A percentile compares a stretch with the other conserved stretches of the same genome.
These are phyloP conservation scores for Aegilops umbellulata DNA, from an alignment of 176 grass and related monocot genomes.

Conservation along the genomic window DNA sequence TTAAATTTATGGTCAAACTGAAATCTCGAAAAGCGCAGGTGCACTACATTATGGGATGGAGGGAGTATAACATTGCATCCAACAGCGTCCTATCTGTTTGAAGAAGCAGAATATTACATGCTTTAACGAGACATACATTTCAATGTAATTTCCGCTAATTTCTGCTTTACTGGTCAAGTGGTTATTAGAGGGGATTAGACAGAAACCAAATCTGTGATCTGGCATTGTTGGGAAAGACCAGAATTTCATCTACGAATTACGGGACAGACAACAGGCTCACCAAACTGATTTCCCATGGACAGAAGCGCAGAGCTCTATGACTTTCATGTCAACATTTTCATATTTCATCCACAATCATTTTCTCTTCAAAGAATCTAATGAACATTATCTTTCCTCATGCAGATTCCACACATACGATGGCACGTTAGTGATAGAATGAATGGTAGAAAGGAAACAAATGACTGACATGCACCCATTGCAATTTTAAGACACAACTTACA, in stretches of 20 bases:
- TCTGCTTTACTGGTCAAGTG: not conserved
- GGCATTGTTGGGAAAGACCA: not conserved
- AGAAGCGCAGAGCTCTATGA: not conserved
- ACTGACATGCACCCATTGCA: not conserved
- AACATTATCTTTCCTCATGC: not conserved
- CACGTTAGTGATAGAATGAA: not conserved
- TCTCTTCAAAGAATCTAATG: constrained; percentile 12
- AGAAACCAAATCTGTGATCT: constrained; percentile 8
- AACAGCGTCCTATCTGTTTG: not conserved
- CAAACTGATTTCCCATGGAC: not conserved
- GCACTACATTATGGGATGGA: no score
- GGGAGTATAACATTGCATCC: not conserved
- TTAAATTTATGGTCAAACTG: no score
- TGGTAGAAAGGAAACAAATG: no score
- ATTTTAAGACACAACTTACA: constrained; percentile 10
- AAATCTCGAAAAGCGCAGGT: no score
- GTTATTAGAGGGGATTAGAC: not conserved
- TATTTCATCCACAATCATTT: not conserved
- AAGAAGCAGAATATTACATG: not conserved
- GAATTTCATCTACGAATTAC: constrained; percentile 14
- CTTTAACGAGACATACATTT: constrained; percentile 1
- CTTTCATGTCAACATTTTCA: not conserved
- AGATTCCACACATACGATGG: not conserved
- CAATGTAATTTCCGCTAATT: not conserved
- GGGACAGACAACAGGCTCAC: not conserved